Conservation (phyloP, 2,329 filamentous ascomycete genomes). For the Dissoconium aciculare region DNA sequence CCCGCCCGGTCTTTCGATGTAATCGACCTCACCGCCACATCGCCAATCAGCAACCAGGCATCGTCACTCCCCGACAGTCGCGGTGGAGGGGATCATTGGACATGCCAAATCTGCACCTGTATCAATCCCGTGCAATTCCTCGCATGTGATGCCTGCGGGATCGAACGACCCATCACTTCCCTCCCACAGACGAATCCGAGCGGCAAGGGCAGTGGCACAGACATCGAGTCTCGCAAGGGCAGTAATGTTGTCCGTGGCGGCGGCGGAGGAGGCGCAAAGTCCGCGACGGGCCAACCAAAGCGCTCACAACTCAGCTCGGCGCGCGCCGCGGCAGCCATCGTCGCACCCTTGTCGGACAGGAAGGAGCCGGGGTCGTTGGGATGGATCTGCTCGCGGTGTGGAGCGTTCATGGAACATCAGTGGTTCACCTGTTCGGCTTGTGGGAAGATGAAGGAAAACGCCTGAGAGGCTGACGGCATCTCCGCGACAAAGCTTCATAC, state of each 20-base stretch:
- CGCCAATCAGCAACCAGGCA: conserved; percentile 18
- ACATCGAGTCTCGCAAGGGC: too few species aligned
- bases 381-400: conserved; percentile 45
- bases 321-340: too few species aligned
- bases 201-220: too few species aligned
- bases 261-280: conserved; percentile 17
- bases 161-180: conserved; percentile 43
- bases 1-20: too few species aligned
- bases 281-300: not conserved
- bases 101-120: conserved; percentile 46
- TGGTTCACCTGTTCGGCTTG: conserved; percentile 52
- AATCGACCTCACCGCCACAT: conserved; percentile 16
- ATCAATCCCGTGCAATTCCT: conserved; percentile 45
- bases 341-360: conserved; percentile 3
- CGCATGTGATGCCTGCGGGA: conserved; percentile 44
- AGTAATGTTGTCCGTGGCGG: too few species aligned
- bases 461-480: too few species aligned
- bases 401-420: conserved; percentile 47
- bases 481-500: too few species aligned
- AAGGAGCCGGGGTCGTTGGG: conserved; percentile 27
- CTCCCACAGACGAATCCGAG: too few species aligned
- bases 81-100: conserved; percentile 37
- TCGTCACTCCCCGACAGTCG: too few species aligned
- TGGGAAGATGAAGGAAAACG: conserved; percentile 42
- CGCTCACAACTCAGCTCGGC: conserved; percentile 6